phyloP scores from a whole-genome alignment of 352 stramenopile genomes.

The Phytopythium chamaehyphon region DNA sequence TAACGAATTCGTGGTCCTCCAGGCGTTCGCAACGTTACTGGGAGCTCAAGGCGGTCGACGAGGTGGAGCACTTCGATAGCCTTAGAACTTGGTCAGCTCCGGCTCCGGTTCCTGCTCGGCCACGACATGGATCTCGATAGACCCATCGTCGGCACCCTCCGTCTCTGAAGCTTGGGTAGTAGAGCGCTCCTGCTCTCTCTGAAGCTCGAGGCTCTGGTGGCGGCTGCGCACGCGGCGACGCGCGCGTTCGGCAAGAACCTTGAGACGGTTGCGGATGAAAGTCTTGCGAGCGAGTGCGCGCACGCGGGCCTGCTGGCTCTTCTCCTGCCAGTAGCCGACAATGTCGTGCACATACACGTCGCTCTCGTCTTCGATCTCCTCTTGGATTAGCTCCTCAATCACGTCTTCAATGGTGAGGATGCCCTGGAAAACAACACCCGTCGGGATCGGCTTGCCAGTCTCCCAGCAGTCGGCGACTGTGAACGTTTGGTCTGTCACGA shows the following conservation, averaged over 20 bases:
- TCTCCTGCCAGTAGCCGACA: conserved; percentile 52
- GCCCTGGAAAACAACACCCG: conserved; percentile 61
- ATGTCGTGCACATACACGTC: conserved; percentile 65
- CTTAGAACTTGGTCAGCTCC: background rate
- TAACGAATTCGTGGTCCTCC: too few relatives aligned
- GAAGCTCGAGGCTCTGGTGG: conserved; percentile 7
- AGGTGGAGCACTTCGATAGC: background rate
- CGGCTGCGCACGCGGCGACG: conserved; percentile 38
- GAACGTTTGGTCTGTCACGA: conserved; percentile 60
- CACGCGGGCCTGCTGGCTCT: conserved; percentile 26
- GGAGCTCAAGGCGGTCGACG: too few relatives aligned
- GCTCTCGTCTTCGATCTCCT: conserved; percentile 90
- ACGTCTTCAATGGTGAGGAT: conserved; percentile 92
- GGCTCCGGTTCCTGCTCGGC: conserved; percentile 1
- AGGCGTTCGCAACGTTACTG: too few relatives aligned
- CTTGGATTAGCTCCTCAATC: conserved; percentile 87
- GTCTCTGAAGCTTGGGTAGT: background rate
- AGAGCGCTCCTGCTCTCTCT: background rate
- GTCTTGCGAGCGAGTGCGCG: conserved; percentile 25
- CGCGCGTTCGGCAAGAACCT: conserved; percentile 46
- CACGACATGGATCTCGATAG: conserved; percentile 6
- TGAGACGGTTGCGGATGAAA: conserved; percentile 51
- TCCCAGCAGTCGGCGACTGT: conserved; percentile 55
- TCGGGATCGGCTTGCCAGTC: conserved; percentile 30
- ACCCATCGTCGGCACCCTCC: background rate